These are phyloP conservation scores for Amanita subjunquillea DNA, from an alignment of 768 basidiomycete species.

Conservation along the genomic window DNA sequence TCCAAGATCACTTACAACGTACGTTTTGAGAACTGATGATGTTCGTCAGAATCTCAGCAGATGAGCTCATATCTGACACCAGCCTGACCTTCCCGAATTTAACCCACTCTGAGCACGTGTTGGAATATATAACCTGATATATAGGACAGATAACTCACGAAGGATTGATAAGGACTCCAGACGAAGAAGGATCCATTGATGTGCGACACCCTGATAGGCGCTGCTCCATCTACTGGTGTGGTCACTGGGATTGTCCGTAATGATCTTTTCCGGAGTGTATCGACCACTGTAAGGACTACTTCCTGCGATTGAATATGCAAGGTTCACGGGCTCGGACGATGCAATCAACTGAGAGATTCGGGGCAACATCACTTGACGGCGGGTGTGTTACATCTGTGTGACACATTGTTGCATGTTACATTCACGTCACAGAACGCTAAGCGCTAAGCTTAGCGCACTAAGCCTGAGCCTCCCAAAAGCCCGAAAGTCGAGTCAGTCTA, in stretches of 20 bases:
- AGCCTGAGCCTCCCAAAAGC: no score
- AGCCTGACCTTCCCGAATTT: conserved; percentile 70
- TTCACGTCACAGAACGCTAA: no score
- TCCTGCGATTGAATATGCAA: conserved; percentile 42
- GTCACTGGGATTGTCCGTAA: conserved; percentile 52
- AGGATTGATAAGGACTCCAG: conserved; percentile 52
- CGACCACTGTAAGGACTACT: conserved; percentile 65
- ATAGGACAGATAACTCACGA: conserved; percentile 32
- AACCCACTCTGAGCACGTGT: conserved; percentile 41
- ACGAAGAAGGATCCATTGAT: conserved; percentile 58
- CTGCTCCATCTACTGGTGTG: conserved; percentile 71
- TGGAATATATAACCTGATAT: not conserved
- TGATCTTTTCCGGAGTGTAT: conserved; percentile 62
- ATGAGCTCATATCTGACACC: not conserved
- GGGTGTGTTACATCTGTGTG: no score
- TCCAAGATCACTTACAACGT: conserved; percentile 8
- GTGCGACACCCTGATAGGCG: conserved; percentile 40
- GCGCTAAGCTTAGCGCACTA: no score
- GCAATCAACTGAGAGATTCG: not conserved
- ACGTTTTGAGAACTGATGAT: conserved; percentile 33
- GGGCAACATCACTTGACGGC: not conserved
- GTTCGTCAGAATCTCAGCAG: conserved; percentile 4
- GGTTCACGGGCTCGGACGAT: conserved; percentile 14
- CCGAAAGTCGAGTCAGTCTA: no score
- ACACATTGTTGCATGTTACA: no score